These are phyloP conservation scores for Neonectria neomacrospora DNA, from an alignment of 2,329 filamentous ascomycete species.

Conservation along the genomic window DNA sequence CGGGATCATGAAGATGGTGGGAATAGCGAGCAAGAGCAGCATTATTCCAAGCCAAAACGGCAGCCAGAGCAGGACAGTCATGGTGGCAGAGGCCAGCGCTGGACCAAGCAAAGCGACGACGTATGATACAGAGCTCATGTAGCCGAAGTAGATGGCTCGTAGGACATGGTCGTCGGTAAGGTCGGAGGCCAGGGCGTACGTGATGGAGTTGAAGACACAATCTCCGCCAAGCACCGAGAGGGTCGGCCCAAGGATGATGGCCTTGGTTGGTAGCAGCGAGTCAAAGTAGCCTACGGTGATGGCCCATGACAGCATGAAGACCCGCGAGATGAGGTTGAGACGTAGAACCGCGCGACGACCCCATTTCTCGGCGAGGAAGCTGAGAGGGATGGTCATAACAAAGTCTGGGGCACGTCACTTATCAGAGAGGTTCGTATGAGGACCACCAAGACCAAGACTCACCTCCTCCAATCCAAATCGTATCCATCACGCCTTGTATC, in stretches of 20 bases:
- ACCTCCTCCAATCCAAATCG: slow-evolving; percentile 61
- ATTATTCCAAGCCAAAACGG: slow-evolving; percentile 50
- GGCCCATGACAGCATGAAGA: slow-evolving; percentile 42
- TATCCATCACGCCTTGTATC: slow-evolving; percentile 63
- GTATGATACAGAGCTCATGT: slow-evolving; percentile 61
- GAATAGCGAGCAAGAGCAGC: slow-evolving; percentile 32
- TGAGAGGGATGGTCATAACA: slow-evolving; percentile 60
- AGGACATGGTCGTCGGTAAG: slow-evolving; percentile 57
- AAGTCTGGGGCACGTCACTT: slow-evolving; percentile 51
- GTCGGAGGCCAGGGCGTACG: slow-evolving; percentile 57
- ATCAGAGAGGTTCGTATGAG: neutral
- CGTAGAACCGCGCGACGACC: slow-evolving; percentile 54
- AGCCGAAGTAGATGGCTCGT: slow-evolving; percentile 62
- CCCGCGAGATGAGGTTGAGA: slow-evolving; percentile 55
- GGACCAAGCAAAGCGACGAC: slow-evolving; percentile 59
- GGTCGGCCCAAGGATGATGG: slow-evolving; percentile 54
- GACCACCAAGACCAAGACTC: slow-evolving; percentile 10
- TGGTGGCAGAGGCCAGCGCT: slow-evolving; percentile 57
- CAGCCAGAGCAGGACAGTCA: slow-evolving; percentile 56
- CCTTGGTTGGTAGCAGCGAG: slow-evolving; percentile 30
- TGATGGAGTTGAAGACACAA: slow-evolving; percentile 62
- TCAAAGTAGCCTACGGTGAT: slow-evolving; percentile 37
- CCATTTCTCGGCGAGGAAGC: slow-evolving; percentile 57
- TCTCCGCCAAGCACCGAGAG: slow-evolving; percentile 61
- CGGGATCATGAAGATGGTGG: slow-evolving; percentile 32